Conservation (phyloP, 306 rosid genomes). For the Mimosa bimucronata region DNA sequence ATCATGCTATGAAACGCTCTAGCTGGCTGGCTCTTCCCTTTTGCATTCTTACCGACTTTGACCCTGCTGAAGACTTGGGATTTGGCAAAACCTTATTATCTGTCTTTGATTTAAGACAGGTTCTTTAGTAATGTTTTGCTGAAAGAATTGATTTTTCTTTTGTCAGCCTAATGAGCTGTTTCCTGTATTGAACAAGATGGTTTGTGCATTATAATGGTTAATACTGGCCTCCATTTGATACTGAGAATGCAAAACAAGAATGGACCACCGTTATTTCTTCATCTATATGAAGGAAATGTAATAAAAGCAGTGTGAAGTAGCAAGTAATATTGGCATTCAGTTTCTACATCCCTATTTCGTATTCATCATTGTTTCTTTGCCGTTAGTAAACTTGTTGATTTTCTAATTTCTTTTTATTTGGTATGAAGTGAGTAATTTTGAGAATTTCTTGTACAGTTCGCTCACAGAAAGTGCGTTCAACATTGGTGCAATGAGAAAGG, state of each 20-base stretch:
- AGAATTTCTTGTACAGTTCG: slow-evolving; percentile 52
- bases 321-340: not conserved
- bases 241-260: not conserved
- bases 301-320: not conserved
- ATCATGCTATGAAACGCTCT: not conserved
- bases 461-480: slow-evolving; percentile 93
- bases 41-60: not conserved
- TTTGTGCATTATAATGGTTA: not conserved
- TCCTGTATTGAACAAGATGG: not conserved
- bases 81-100: not conserved
- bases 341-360: not conserved
- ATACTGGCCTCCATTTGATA: not conserved
- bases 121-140: not conserved
- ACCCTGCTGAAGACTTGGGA: not conserved
- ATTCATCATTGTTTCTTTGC: not conserved
- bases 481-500: slow-evolving; percentile 96
- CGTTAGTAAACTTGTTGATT: not conserved
- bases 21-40: not conserved
- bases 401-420: not conserved
- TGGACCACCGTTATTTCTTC: not conserved
- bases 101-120: not conserved
- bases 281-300: not conserved
- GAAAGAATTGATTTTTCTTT: not conserved
- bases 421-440: not conserved
- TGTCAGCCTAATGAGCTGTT: not conserved